These are phyloP conservation scores for Debaryomycetaceae sp. DNA, from an alignment of 1,139 yeast species.

Conservation along the genomic window DNA sequence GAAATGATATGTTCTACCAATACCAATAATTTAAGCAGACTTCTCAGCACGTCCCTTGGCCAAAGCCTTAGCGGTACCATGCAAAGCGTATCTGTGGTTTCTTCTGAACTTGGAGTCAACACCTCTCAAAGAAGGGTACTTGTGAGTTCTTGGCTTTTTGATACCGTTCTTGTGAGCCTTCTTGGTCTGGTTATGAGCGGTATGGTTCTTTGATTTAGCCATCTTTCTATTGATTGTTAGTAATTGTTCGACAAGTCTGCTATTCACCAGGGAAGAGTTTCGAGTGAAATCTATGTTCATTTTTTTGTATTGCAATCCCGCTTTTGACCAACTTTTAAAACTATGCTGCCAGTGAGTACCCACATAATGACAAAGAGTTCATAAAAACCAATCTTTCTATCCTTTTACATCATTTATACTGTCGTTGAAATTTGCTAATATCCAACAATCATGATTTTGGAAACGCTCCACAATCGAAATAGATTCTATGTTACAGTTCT, in stretches of 20 bases:
- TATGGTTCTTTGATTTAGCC: conserved; percentile 99
- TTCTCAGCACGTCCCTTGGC: conserved; percentile 68
- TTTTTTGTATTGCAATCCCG: too few relatives aligned
- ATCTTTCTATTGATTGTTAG: conserved; percentile 47
- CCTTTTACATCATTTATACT: too few relatives aligned
- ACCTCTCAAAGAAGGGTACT: conserved; percentile 97
- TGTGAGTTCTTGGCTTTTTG: conserved; percentile 97
- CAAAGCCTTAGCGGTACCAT: conserved; percentile 93
- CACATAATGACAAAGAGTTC: too few relatives aligned
- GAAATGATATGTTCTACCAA: conserved; percentile 1
- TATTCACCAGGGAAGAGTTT: too few relatives aligned
- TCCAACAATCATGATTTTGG: too few relatives aligned
- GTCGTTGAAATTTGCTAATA: too few relatives aligned
- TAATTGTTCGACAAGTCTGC: conserved; percentile 9
- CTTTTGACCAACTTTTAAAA: too few relatives aligned
- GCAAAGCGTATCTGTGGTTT: conserved; percentile 99
- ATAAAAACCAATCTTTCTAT: too few relatives aligned
- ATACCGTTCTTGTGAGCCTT: conserved; percentile 99
- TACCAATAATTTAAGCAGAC: conserved; percentile 19
- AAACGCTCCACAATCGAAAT: too few relatives aligned
- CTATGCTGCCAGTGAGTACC: too few relatives aligned
- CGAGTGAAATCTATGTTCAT: too few relatives aligned
- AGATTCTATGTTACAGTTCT: too few relatives aligned
- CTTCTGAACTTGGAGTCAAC: conserved; percentile 99
- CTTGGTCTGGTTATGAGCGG: conserved; percentile 99